Evolutionary conservation across 192 early-diverging fungal species (phyloP), one percentile per base, ranked within the genome.

Genomic region (Spinellus fusiger): DNA sequence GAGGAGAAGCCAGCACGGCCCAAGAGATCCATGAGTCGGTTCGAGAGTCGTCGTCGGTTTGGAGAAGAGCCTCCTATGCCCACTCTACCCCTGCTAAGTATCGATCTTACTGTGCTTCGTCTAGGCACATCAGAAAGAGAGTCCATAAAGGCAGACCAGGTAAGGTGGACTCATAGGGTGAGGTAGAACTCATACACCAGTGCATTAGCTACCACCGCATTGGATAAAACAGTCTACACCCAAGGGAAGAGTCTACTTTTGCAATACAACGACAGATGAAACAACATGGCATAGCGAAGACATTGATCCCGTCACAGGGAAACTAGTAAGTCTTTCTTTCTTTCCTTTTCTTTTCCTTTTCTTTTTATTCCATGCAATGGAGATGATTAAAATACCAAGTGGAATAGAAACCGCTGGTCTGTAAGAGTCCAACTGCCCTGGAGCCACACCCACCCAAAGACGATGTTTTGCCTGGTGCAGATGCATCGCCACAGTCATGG

Each of bases 241-340:
- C 5, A 80, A 86, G 53, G 79, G 84, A 0, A 63, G 77, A 8
- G 22, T 50, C 4, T 86, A 83, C 48, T 86, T 77, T 56, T 86
- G 77, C 73, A 86, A 86, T 60, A 66, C 78, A 53, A 35, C 79
- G 4, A 86, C 85, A 0, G 78, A 86, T 26, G 74, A 85, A 61
- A 79, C 73, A 10, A 75, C 77, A 15, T 86, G 84, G 84, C 64
- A 32, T 20, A 49, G 84, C 10, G 76, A 84, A 9, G 69, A 82
- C 53, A 65, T 86, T 15, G 75, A 86, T 65, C 52, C 61, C 26
- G 72, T 69, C 16, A 86, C 83, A 4, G 84, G 84, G 28, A 37
- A 61, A 28, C 46, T 86, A 71, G 66, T 80, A 57, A 65, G 59
- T 32, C 15, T 33, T 4, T 33, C 5, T 50, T 0, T 52, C 23